These are phyloP conservation scores for Lathyrus aphaca DNA, from an alignment of 306 rosid species.

Conservation along the genomic window DNA sequence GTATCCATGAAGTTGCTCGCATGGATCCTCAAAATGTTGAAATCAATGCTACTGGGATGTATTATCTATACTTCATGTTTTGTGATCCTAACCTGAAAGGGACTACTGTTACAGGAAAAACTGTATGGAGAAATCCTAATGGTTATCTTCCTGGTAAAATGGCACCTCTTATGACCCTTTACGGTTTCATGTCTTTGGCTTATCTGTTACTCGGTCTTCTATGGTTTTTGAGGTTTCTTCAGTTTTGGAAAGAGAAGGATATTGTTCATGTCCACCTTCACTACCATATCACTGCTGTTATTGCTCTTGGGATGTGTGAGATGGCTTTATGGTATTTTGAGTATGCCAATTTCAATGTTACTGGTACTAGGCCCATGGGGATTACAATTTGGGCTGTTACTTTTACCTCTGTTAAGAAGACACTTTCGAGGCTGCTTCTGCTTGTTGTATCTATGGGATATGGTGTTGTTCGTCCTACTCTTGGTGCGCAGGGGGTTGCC, in stretches of 20 bases:
- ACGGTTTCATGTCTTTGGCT: conserved; percentile 83
- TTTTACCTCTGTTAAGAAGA: conserved; percentile 79
- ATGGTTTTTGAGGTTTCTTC: conserved; percentile 87
- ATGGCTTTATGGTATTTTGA: conserved; percentile 97
- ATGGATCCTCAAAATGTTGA: conserved; percentile 49
- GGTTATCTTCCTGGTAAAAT: conserved; percentile 92
- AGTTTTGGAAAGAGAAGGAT: conserved; percentile 87
- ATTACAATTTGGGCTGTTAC: conserved; percentile 95
- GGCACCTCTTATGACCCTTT: conserved; percentile 83
- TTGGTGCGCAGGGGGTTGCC: conserved; percentile 48
- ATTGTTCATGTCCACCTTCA: conserved; percentile 82
- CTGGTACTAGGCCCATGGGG: conserved; percentile 87
- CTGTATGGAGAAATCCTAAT: conserved; percentile 83
- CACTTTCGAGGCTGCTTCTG: conserved; percentile 81
- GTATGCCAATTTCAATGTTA: conserved; percentile 83
- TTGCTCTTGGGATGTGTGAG: conserved; percentile 95
- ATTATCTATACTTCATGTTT: conserved; percentile 86
- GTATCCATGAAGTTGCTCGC: conserved; percentile 41
- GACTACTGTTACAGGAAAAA: conserved; percentile 72
- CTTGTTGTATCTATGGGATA: conserved; percentile 93
- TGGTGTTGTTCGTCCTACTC: conserved; percentile 82
- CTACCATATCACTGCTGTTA: conserved; percentile 82
- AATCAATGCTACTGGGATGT: conserved; percentile 76
- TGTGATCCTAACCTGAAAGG: conserved; percentile 75
- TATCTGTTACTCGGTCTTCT: conserved; percentile 72